Percentiles rank a stretch among this genome's conserved stretches.
Evolutionary conservation across 306 rosid species (phyloP).

Genomic region (Boehmeria nivea): DNA sequence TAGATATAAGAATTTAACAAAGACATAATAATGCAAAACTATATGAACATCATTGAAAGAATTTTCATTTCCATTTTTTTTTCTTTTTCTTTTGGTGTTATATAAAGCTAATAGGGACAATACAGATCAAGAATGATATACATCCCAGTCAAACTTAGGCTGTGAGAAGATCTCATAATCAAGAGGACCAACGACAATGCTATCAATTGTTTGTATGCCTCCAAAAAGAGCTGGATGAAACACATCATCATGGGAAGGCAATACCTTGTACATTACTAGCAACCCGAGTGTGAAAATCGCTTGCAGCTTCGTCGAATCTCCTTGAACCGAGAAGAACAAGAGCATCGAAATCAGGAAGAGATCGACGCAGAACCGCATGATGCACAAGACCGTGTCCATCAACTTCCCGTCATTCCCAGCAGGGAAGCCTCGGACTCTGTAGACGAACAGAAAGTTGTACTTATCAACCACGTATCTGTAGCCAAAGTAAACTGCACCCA

Average conservation of each 20-base stretch:
- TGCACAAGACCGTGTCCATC: slow-evolving; percentile 77
- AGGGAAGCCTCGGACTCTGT: slow-evolving; percentile 87
- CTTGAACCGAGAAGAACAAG: slow-evolving; percentile 82
- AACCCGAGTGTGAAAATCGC: slow-evolving; percentile 92
- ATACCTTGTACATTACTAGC: slow-evolving; percentile 57
- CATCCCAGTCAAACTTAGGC: slow-evolving; percentile 95
- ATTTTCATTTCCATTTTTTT: slow-evolving; percentile 1
- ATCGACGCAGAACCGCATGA: slow-evolving; percentile 93
- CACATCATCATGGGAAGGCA: slow-evolving; percentile 64
- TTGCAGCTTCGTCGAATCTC: slow-evolving; percentile 90
- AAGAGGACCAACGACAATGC: slow-evolving; percentile 60
- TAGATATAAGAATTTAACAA: not conserved
- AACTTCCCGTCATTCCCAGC: slow-evolving; percentile 95
- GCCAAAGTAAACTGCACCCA: slow-evolving; percentile 84
- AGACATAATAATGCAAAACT: not conserved
- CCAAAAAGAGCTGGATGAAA: slow-evolving; percentile 58
- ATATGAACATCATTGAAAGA: slow-evolving; percentile 25
- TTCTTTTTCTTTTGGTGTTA: not conserved
- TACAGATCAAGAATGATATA: slow-evolving; percentile 53
- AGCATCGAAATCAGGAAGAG: slow-evolving; percentile 82
- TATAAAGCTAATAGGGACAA: slow-evolving; percentile 16
- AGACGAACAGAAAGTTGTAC: slow-evolving; percentile 87
- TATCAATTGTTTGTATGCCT: slow-evolving; percentile 71
- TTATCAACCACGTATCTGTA: slow-evolving; percentile 93
- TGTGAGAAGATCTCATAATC: slow-evolving; percentile 88